Evolutionary conservation across 805 yeast species (phyloP).

Genomic region (Teunomyces tritomae): DNA sequence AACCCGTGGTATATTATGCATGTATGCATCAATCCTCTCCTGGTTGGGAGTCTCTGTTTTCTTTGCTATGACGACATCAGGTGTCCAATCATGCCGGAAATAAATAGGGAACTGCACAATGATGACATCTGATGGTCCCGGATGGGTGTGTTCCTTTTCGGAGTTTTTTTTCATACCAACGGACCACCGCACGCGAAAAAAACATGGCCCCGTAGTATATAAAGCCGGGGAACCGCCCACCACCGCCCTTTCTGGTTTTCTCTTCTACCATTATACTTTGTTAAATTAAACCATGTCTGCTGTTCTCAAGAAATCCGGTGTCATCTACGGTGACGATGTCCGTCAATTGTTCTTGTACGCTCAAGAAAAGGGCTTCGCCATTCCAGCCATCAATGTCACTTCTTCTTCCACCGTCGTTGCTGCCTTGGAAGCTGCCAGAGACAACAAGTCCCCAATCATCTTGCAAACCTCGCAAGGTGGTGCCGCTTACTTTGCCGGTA

Average conservation of each 20-base stretch:
- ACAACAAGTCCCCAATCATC: constrained; percentile 80
- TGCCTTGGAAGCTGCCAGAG: constrained; percentile 50
- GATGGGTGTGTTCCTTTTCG: constrained; percentile 11
- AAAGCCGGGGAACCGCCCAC: constrained; percentile 6
- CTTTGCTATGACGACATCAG: not conserved
- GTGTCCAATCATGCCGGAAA: not conserved
- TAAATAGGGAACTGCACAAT: constrained; percentile 1
- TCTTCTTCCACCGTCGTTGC: constrained; percentile 87
- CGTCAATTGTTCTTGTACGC: constrained; percentile 84
- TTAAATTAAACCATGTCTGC: constrained; percentile 46
- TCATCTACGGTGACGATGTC: constrained; percentile 98
- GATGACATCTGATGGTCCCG: constrained; percentile 7
- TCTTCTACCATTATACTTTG: not conserved
- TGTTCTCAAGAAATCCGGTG: constrained; percentile 89
- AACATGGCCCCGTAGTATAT: constrained; percentile 4
- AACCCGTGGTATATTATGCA: too few species aligned
- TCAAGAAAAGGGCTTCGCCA: constrained; percentile 89
- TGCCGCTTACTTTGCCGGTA: constrained; percentile 99
- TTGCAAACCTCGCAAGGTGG: constrained; percentile 98
- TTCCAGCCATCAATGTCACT: constrained; percentile 98
- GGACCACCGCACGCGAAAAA: constrained; percentile 1
- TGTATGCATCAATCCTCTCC: too few species aligned
- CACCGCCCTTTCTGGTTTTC: not conserved
- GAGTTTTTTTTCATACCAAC: constrained; percentile 5
- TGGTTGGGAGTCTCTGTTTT: too few species aligned